Evolutionary conservation across 495 filamentous ascomycete species (phyloP).

Genomic region (Aspergillus ellipticus): DNA sequence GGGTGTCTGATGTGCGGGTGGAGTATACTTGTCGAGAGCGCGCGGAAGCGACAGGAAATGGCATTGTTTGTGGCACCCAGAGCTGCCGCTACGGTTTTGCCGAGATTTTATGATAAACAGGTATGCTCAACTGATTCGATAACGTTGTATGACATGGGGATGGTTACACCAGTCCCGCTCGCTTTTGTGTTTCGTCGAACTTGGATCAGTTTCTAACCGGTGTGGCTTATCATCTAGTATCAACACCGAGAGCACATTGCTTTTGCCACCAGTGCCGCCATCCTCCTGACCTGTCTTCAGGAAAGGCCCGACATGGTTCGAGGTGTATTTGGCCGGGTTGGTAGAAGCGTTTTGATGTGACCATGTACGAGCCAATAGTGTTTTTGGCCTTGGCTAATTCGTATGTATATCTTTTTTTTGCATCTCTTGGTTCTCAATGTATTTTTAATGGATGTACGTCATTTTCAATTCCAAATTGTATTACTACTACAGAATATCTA

Average conservation of each 20-base stretch:
- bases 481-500: too few species aligned
- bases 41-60: slow-evolving; percentile 68
- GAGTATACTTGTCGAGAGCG: slow-evolving; percentile 75
- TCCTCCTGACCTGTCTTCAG: slow-evolving; percentile 67
- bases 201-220: slow-evolving; percentile 22
- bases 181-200: slow-evolving; percentile 6
- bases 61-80: slow-evolving; percentile 82
- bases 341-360: slow-evolving; percentile 52
- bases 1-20: slow-evolving; percentile 82
- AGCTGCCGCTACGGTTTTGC: slow-evolving; percentile 73
- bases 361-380: not conserved
- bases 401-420: too few species aligned
- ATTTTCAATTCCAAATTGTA: too few species aligned
- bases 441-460: too few species aligned
- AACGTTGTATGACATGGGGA: slow-evolving; percentile 11
- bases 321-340: slow-evolving; percentile 68
- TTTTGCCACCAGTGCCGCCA: slow-evolving; percentile 71
- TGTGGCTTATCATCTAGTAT: slow-evolving; percentile 42
- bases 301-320: slow-evolving; percentile 65
- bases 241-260: slow-evolving; percentile 71
- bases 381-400: too few species aligned
- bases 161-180: slow-evolving; percentile 22
- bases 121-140: slow-evolving; percentile 31
- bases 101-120: slow-evolving; percentile 65
- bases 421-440: too few species aligned